phyloP scores from a whole-genome alignment of 805 yeast species.

The Pichia membranifaciens region DNA sequence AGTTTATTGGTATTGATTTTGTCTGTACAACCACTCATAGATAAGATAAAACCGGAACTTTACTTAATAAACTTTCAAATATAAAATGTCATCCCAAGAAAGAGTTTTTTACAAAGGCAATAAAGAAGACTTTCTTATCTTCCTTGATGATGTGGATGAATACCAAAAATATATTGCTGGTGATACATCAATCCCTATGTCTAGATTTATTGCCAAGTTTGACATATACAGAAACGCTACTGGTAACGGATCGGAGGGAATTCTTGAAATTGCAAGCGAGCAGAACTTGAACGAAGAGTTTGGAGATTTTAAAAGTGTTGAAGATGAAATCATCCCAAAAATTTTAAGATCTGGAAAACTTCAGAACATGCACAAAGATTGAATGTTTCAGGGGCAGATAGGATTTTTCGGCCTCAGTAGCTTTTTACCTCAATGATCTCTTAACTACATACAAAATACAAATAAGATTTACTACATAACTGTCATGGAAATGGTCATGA shows the following conservation, averaged over 20 bases:
- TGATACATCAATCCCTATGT: slow-evolving; percentile 51
- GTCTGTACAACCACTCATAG: too few species aligned
- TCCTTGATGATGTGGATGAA: slow-evolving; percentile 49
- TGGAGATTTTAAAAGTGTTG: slow-evolving; percentile 51
- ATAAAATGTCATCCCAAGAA: slow-evolving; percentile 21
- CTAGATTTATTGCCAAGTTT: slow-evolving; percentile 57
- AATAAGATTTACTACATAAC: too few species aligned
- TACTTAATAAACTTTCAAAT: too few species aligned
- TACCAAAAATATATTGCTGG: slow-evolving; percentile 42
- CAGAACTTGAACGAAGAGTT: slow-evolving; percentile 62
- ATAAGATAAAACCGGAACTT: too few species aligned
- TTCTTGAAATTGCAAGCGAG: slow-evolving; percentile 64
- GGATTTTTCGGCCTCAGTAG: too few species aligned
- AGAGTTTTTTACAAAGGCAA: slow-evolving; percentile 63
- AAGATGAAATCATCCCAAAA: slow-evolving; percentile 41
- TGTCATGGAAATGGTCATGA: too few species aligned
- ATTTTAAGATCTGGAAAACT: slow-evolving; percentile 58
- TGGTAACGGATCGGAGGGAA: slow-evolving; percentile 67
- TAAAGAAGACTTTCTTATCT: slow-evolving; percentile 58
- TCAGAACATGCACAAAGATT: slow-evolving; percentile 27
- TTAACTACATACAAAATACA: too few species aligned
- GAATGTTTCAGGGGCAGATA: too few species aligned
- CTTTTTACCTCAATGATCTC: too few species aligned
- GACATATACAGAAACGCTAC: slow-evolving; percentile 56
- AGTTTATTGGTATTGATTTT: too few species aligned